Evolutionary conservation across 139 green algal genomes (phyloP).

Genomic region (Picochlorum sp.): DNA sequence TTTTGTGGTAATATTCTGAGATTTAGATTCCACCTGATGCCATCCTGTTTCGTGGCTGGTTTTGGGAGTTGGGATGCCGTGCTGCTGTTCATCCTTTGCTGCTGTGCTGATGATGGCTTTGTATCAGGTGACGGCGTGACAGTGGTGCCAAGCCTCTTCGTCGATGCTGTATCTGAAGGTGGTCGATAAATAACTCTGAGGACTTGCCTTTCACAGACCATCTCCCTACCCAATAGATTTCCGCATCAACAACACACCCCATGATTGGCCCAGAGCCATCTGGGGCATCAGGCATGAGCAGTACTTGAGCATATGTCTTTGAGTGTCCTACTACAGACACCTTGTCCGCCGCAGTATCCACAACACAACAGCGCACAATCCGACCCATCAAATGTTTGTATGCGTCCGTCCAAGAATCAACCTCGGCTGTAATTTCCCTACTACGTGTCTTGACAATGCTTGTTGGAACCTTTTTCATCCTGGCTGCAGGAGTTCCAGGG

Average conservation of each 20-base stretch:
- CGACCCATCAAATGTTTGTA: constrained; percentile 57
- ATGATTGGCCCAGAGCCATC: constrained; percentile 43
- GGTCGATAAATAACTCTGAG: constrained; percentile 34
- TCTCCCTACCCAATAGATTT: constrained; percentile 39
- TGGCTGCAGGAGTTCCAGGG: constrained; percentile 79
- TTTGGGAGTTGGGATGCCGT: too few species aligned
- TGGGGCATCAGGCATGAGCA: constrained; percentile 27
- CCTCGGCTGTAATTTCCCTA: constrained; percentile 50
- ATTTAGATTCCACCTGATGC: too few species aligned
- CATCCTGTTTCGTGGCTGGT: too few species aligned
- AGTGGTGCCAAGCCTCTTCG: not conserved
- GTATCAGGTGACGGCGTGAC: not conserved
- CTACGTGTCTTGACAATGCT: constrained; percentile 44
- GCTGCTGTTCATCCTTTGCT: too few species aligned
- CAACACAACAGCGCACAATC: constrained; percentile 60
- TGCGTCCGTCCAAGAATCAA: constrained; percentile 52
- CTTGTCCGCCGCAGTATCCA: constrained; percentile 72
- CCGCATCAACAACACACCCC: constrained; percentile 56
- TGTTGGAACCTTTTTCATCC: constrained; percentile 63
- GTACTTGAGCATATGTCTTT: constrained; percentile 74
- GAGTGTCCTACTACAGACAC: constrained; percentile 67
- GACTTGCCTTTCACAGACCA: constrained; percentile 62
- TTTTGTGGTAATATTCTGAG: not conserved
- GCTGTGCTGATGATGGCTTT: too few species aligned
- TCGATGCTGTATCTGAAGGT: not conserved